phyloP scores from a whole-genome alignment of 192 early-diverging fungal species.

The Phycomyces nitens region DNA sequence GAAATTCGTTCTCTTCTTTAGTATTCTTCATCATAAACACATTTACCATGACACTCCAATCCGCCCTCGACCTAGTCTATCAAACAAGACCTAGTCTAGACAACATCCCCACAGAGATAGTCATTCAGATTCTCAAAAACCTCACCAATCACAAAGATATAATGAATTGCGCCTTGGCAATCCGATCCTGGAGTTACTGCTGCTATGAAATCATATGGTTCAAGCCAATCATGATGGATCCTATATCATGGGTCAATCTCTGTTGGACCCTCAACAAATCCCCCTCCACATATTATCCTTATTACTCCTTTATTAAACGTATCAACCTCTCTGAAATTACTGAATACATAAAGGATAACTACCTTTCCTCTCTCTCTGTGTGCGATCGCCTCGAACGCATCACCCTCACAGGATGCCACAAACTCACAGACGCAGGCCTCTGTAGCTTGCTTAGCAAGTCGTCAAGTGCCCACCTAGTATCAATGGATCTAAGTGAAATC shows the following conservation, averaged over 20 bases:
- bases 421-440: conserved; percentile 44
- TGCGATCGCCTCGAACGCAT: conserved; percentile 52
- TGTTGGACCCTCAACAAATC: conserved; percentile 20
- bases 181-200: conserved; percentile 50
- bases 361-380: conserved; percentile 27
- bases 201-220: conserved; percentile 54
- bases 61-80: conserved; percentile 16
- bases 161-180: conserved; percentile 44
- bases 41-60: too few relatives aligned
- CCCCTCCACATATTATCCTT: conserved; percentile 21
- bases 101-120: conserved; percentile 48
- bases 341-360: conserved; percentile 38
- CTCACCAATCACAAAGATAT: conserved; percentile 41
- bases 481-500: conserved; percentile 53
- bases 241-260: conserved; percentile 23
- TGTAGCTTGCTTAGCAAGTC: conserved; percentile 34
- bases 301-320: conserved; percentile 48
- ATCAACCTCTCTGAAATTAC: conserved; percentile 53
- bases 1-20: too few relatives aligned
- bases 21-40: too few relatives aligned
- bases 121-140: conserved; percentile 48
- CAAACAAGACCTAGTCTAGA: conserved; percentile 13
- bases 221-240: conserved; percentile 36
- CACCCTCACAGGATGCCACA: conserved; percentile 45
- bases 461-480: conserved; percentile 33